Conservation (phyloP, 1,284 basidiomycete species). For the Pulchroboletus neoregius region DNA sequence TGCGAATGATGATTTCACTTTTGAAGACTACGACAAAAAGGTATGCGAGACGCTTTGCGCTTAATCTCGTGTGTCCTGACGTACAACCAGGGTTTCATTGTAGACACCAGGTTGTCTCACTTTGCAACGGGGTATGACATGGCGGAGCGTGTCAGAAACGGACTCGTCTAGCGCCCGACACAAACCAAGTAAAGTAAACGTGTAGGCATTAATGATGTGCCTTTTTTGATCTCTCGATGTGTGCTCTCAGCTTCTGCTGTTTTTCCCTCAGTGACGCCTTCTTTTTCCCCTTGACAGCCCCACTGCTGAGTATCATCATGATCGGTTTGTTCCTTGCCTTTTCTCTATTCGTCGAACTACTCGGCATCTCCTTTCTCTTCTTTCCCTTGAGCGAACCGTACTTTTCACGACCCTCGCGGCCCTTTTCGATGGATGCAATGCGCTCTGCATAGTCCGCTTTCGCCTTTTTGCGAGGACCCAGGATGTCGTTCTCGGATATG, state of each 20-base stretch:
- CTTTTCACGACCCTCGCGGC: constrained; percentile 94
- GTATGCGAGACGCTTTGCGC: constrained; percentile 31
- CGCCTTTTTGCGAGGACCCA: constrained; percentile 90
- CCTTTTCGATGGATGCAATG: constrained; percentile 87
- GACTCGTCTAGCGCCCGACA: constrained; percentile 16
- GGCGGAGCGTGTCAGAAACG: constrained; percentile 34
- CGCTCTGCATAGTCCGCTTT: constrained; percentile 96
- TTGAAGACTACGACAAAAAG: constrained; percentile 63
- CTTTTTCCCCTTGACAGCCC: constrained; percentile 79
- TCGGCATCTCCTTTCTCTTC: constrained; percentile 75
- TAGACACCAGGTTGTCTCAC: constrained; percentile 75
- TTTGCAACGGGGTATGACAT: constrained; percentile 70
- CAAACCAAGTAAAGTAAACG: not conserved
- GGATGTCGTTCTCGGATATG: constrained; percentile 87
- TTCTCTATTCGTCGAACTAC: constrained; percentile 85
- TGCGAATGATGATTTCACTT: not conserved
- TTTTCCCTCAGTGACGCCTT: constrained; percentile 85
- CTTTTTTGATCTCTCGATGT: constrained; percentile 71
- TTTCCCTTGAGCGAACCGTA: constrained; percentile 89
- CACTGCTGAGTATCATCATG: constrained; percentile 86
- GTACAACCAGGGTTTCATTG: constrained; percentile 55
- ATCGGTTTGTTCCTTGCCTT: constrained; percentile 89
- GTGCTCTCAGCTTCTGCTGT: constrained; percentile 70
- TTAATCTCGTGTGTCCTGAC: constrained; percentile 1
- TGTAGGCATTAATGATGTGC: constrained; percentile 34